Conservation (phyloP, 208 protist species). For the Trypanosoma rangeli region DNA sequence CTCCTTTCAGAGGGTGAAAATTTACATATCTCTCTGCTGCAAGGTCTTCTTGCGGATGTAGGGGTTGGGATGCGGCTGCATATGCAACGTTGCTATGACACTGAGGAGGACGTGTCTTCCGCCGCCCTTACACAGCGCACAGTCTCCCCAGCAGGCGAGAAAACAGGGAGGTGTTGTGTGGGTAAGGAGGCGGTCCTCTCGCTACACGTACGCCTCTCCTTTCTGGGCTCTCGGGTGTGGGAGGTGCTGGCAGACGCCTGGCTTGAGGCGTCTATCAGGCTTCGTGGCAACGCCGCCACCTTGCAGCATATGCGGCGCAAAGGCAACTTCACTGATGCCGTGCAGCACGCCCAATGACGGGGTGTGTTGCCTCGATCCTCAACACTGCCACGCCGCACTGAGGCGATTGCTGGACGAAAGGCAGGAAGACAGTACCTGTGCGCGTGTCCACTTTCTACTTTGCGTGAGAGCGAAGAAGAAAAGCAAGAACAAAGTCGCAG, state of each 20-base stretch:
- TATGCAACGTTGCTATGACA: conserved; percentile 28
- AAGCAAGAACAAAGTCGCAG: background rate
- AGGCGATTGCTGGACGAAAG: too few relatives aligned
- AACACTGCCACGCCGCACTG: background rate
- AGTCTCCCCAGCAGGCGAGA: background rate
- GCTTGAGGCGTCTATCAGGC: conserved; percentile 3
- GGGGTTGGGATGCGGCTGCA: conserved; percentile 17
- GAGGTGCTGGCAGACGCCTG: conserved; percentile 34
- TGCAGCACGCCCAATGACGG: background rate
- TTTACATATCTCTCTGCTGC: conserved; percentile 19
- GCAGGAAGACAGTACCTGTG: too few relatives aligned
- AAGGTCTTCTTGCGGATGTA: conserved; percentile 26
- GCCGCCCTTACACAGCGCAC: background rate
- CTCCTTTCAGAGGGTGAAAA: conserved; percentile 22
- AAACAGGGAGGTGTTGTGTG: conserved; percentile 6
- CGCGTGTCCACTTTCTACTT: too few relatives aligned
- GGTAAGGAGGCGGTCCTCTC: conserved; percentile 30
- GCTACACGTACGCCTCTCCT: conserved; percentile 12
- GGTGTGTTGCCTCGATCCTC: background rate
- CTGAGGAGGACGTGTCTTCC: conserved; percentile 24
- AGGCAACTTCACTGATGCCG: background rate
- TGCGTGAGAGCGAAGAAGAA: background rate
- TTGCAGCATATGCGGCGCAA: conserved; percentile 8
- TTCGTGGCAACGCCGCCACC: background rate
- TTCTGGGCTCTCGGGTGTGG: conserved; percentile 30